Evolutionary conservation across 2,329 filamentous ascomycete genomes (phyloP).

Genomic region (Lasiodiplodia theobromae): DNA sequence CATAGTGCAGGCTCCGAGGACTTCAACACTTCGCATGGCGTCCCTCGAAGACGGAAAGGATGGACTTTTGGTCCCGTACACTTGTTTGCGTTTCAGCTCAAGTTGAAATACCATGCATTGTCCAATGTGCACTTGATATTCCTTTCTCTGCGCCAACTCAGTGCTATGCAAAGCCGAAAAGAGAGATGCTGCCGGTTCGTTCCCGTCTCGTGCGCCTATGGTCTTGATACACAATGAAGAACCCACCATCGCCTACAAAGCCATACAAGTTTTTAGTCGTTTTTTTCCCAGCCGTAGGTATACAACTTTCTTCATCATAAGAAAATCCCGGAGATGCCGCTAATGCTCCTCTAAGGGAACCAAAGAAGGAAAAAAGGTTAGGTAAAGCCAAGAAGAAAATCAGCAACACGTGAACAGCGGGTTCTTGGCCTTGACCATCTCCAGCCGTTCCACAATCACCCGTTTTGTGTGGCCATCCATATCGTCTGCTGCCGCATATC

Average conservation of each 20-base stretch:
- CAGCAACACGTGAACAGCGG: slow-evolving; percentile 98
- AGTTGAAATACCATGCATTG: neutral
- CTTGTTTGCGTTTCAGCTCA: neutral
- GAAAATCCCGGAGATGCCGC: neutral
- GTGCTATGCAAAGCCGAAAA: neutral
- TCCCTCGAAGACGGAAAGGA: neutral
- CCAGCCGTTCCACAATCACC: slow-evolving; percentile 94
- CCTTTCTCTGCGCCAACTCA: neutral
- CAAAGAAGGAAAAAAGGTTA: neutral
- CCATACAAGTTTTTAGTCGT: slow-evolving; percentile 5
- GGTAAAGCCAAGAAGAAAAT: slow-evolving; percentile 28
- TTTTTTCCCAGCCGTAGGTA: slow-evolving; percentile 16
- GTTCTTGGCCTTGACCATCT: slow-evolving; percentile 93
- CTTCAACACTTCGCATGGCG: neutral
- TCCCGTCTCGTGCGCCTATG: neutral
- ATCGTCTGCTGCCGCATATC: slow-evolving; percentile 91
- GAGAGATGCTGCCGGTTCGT: neutral
- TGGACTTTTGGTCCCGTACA: too few species aligned
- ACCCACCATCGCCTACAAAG: neutral
- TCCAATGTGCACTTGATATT: neutral
- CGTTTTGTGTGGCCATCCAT: slow-evolving; percentile 91
- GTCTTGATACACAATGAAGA: slow-evolving; percentile 1
- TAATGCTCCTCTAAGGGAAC: slow-evolving; percentile 19
- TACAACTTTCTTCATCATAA: slow-evolving; percentile 17
- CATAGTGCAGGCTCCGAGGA: neutral